Base-by-base conservation (phyloP, 306 rosid genomes). In the Citrullus amarus region DNA sequence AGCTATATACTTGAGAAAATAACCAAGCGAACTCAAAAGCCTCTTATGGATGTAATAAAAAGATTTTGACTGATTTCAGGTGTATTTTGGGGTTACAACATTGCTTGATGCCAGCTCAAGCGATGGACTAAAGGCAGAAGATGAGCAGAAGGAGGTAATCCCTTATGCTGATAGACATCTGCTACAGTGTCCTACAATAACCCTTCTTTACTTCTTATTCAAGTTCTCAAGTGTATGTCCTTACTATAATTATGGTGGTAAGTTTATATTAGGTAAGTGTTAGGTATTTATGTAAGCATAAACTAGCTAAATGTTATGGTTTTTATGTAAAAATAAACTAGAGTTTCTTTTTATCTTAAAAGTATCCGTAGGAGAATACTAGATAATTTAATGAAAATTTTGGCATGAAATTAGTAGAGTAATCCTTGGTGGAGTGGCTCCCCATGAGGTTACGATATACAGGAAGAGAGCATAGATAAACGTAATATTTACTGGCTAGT, bases 131-230 rank as follows among this genome's bases (percentile, higher is more conserved):
- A 92, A 90, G 83, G 87, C 97, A 83, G 96, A 92, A 82, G 98
- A 92, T 60, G 97, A 95, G 85, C 98, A 95, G 83, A 92, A 90
- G 88, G 97, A 95, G 99, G 97, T 92, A 87, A 79, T 78, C 25
- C 65, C 61, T 82, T 70, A 58, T 79, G 79, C 70, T 34, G 61
- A 30, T 58, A 36, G 65, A 78, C n/a, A 44, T 74, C 9, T 80
- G 67, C 28, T 46, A 5, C 43, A 25, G 67, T 41, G 48, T 20
- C 61, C 46, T 66, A 38, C 38, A 39, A 58, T 5, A 46, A 28
- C 43, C 65, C 71, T 61, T 79, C 77, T 51, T 70, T 67, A 74
- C 80, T 55, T 73, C 77, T 59, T 74, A 9, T 50, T 48, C 60
- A 30, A 73, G 60, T 7, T 10, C 46, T 43, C 66, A 18, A 34